Percentiles rank a stretch among this genome's conserved stretches.
Evolutionary conservation across 2,329 filamentous ascomycete species (phyloP).

Genomic region (Colletotrichum phormii): DNA sequence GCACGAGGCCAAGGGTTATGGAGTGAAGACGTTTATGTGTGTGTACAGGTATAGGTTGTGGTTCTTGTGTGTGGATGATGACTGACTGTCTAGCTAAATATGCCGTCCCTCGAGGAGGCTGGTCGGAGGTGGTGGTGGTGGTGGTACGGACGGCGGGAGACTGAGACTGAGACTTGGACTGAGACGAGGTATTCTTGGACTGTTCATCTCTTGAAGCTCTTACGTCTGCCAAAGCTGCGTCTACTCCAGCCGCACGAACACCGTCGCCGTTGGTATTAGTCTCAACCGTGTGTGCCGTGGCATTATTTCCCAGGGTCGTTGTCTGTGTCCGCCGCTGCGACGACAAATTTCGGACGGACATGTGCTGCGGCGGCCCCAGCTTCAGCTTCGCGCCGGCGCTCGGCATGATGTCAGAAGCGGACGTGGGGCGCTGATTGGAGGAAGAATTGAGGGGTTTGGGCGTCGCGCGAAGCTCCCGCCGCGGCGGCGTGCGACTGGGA

Average conservation of each 20-base stretch:
- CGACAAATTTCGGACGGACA: constrained; percentile 29
- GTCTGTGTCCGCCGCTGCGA: neutral
- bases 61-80: neutral
- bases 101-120: constrained; percentile 4
- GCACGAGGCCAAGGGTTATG: neutral
- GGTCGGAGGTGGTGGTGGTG: neutral
- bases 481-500: neutral
- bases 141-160: neutral
- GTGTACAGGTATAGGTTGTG: neutral
- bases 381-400: constrained; percentile 27
- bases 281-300: neutral
- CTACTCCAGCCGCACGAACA: neutral
- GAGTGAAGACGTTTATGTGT: neutral
- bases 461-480: neutral
- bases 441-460: constrained; percentile 37
- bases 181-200: constrained; percentile 11
- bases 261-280: neutral
- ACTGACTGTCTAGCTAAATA: constrained; percentile 32
- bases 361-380: constrained; percentile 4
- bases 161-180: neutral
- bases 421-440: constrained; percentile 32
- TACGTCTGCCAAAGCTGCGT: neutral
- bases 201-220: neutral
- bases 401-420: constrained; percentile 38
- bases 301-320: neutral